Evolutionary conservation across 2,329 filamentous ascomycete species (phyloP), one percentile per base, ranked within the genome.

Genomic region (Zymoseptoria brevis): DNA sequence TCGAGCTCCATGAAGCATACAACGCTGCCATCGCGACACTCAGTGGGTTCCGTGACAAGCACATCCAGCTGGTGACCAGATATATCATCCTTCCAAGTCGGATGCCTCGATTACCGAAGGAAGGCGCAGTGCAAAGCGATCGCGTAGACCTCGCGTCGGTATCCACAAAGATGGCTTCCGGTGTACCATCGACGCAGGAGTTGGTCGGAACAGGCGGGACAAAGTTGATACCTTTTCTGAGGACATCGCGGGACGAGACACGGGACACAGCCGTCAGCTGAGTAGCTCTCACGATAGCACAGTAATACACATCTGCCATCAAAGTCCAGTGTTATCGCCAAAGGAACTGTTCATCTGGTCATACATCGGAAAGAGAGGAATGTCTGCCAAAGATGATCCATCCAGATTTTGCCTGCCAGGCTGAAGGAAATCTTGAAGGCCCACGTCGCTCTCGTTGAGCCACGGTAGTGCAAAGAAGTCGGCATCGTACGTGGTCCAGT

Each of bases 141-240:
- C 63, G 68, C 68, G 60, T 75, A 58, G 70, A 80, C 55, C 71
- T 80, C 35, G 79, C 79, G 0, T 77, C 77, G 2, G 74, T 75
- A 9, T 77, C 77, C n/a, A 74, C 75, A 0, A 72, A 73, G 48
- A 64, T 73, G 59, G 72, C 70, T 2, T 66, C 66, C 4, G 65
- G 69, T 22, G 62, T 64, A 19, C 64, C 69, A 11, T 68, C 67
- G 22, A 72, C 72, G 2, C 71, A 72, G 52, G 75, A 76, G 9
- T 64, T 81, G 49, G 71, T 74, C 52, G 80, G 80, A 0, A 82
- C 79, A 0, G 80, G 79, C n/a, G 80, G 79, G 0, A 82, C 80
- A 0, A 77, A 75, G 59, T 66, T 82, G 60, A 80, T 82, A 57
- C 79, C 80, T 0, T 83, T 83, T 60, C 64, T 83, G 58, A 79